Conservation (phyloP, 768 basidiomycete species). For the Dictyophora rubrovolvata region DNA sequence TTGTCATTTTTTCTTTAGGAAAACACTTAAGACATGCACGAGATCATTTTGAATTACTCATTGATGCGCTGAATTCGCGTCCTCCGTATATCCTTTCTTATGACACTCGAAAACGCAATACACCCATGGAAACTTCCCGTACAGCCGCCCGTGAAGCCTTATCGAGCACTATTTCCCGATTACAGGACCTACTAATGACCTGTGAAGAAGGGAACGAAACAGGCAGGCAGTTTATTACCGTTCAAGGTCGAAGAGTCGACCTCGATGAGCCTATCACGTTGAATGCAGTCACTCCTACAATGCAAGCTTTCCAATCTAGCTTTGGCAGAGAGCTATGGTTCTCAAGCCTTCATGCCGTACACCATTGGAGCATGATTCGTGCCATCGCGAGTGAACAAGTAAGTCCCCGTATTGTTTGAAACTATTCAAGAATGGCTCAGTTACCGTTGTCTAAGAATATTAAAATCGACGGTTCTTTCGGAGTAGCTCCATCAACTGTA, state of each 20-base stretch:
- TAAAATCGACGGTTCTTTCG: conserved; percentile 63
- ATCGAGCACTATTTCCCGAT: conserved; percentile 40
- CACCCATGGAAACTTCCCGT: conserved; percentile 71
- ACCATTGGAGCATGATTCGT: conserved; percentile 88
- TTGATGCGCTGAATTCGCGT: conserved; percentile 40
- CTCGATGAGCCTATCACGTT: conserved; percentile 55
- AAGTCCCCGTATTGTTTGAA: conserved; percentile 18
- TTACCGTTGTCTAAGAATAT: conserved; percentile 38
- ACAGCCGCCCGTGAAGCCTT: conserved; percentile 49
- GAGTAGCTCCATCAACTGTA: conserved; percentile 78
- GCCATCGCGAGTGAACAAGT: conserved; percentile 80
- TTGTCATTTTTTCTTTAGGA: conserved; percentile 25
- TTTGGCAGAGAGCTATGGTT: conserved; percentile 90
- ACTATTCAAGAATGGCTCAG: background rate
- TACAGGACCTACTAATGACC: conserved; percentile 29
- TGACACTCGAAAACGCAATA: conserved; percentile 66
- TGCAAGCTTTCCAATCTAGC: conserved; percentile 66
- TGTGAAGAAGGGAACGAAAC: background rate
- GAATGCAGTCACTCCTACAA: conserved; percentile 72
- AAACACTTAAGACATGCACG: conserved; percentile 81
- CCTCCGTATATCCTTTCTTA: conserved; percentile 55
- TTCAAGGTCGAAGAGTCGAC: conserved; percentile 33
- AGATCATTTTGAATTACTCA: conserved; percentile 68
- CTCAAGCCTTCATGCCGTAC: conserved; percentile 73
- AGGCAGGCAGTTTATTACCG: conserved; percentile 4